Conservation (phyloP, 495 filamentous ascomycete species). For the Daldinia vernicosa region DNA sequence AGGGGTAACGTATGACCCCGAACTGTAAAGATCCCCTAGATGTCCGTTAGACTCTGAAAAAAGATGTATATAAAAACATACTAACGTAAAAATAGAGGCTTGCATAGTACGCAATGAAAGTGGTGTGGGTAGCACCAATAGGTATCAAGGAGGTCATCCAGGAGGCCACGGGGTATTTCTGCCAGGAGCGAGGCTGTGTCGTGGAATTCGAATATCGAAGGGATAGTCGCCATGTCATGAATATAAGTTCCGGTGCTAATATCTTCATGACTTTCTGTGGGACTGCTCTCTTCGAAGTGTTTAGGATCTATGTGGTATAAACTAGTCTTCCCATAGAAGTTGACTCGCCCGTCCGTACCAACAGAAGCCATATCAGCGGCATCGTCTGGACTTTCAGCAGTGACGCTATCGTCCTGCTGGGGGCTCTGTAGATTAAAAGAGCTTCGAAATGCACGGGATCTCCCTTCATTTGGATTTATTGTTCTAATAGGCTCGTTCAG, state of each 20-base stretch:
- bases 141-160: constrained; percentile 8
- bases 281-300: constrained; percentile 14
- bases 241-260: background rate
- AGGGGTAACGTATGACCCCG: background rate
- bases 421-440: background rate
- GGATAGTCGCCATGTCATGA: background rate
- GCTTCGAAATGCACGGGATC: constrained; percentile 8
- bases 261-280: background rate
- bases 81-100: constrained; percentile 20
- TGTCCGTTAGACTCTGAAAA: background rate
- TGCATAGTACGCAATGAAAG: constrained; percentile 19
- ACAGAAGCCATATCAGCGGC: constrained; percentile 14
- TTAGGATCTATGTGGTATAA: constrained; percentile 21
- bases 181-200: background rate
- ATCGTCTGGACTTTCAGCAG: background rate
- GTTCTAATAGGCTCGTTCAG: constrained; percentile 14
- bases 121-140: constrained; percentile 23
- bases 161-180: background rate
- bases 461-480: constrained; percentile 18
- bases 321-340: constrained; percentile 26
- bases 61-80: background rate
- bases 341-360: constrained; percentile 13
- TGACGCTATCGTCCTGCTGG: background rate
- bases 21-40: background rate
- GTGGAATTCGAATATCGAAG: background rate